Evolutionary conservation across 2,329 filamentous ascomycete species (phyloP).

Genomic region (Penicillium fuscoglaucum): DNA sequence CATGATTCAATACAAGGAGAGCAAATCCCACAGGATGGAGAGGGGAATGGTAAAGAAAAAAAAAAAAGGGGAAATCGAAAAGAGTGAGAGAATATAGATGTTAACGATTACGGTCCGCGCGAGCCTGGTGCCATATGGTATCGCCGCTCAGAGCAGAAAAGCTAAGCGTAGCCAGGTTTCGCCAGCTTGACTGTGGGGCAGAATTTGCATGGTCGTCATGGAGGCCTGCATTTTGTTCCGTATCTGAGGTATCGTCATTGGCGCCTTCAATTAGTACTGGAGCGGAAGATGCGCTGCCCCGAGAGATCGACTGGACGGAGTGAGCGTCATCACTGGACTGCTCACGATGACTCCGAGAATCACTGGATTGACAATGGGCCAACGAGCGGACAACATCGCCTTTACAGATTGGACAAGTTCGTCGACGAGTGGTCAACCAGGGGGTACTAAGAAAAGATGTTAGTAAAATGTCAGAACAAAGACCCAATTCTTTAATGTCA

Average conservation of each 20-base stretch:
- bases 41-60: constrained; percentile 7
- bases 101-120: constrained; percentile 42
- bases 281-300: constrained; percentile 52
- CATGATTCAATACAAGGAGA: constrained; percentile 26
- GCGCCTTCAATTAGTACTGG: constrained; percentile 48
- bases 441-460: constrained; percentile 65
- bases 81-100: constrained; percentile 16
- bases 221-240: constrained; percentile 45
- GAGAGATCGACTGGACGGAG: constrained; percentile 45
- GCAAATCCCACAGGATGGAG: constrained; percentile 11
- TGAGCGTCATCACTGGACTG: constrained; percentile 47
- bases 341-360: constrained; percentile 36
- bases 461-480: constrained; percentile 19
- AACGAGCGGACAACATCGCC: constrained; percentile 79
- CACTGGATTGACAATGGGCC: constrained; percentile 44
- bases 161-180: constrained; percentile 46
- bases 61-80: constrained; percentile 9
- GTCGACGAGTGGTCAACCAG: constrained; percentile 90
- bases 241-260: constrained; percentile 42
- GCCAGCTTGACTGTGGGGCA: constrained; percentile 43
- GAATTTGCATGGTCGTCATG: constrained; percentile 36
- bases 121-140: constrained; percentile 46
- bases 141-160: constrained; percentile 50
- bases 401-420: constrained; percentile 99
- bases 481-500: constrained; percentile 30